phyloP scores from a whole-genome alignment of 2,329 filamentous ascomycete genomes.

The Talaromyces sp. region DNA sequence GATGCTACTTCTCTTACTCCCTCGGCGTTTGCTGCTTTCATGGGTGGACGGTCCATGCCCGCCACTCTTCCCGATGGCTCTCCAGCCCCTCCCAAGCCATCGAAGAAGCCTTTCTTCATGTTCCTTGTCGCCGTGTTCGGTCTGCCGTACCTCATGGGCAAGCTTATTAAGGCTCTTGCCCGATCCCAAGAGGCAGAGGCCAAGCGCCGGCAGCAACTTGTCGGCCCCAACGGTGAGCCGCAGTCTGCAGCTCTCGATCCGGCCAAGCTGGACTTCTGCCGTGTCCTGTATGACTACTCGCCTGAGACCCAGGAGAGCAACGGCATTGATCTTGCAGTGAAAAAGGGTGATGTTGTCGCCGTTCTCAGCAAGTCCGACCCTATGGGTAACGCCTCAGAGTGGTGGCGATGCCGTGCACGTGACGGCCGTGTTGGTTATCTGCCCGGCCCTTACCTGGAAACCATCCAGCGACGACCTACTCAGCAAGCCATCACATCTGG shows the following conservation, averaged over 20 bases:
- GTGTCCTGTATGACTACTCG: conserved; percentile 89
- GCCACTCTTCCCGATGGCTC: conserved; percentile 66
- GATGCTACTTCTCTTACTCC: conserved; percentile 86
- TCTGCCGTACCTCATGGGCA: conserved; percentile 94
- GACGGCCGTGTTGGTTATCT: conserved; percentile 91
- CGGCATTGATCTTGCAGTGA: conserved; percentile 85
- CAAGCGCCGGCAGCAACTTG: conserved; percentile 53
- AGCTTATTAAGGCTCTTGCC: conserved; percentile 84
- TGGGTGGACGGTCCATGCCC: conserved; percentile 61
- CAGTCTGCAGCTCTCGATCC: conserved; percentile 68
- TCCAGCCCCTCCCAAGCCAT: conserved; percentile 70
- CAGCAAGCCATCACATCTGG: conserved; percentile 49
- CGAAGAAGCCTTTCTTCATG: conserved; percentile 93
- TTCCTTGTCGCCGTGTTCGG: conserved; percentile 94
- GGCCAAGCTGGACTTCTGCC: conserved; percentile 93
- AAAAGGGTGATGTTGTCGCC: conserved; percentile 93
- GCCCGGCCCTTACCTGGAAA: conserved; percentile 85
- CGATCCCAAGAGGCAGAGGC: conserved; percentile 80
- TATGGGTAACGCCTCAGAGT: conserved; percentile 87
- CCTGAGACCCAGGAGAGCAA: conserved; percentile 67
- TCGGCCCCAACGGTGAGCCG: conserved; percentile 53
- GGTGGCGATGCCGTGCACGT: conserved; percentile 92
- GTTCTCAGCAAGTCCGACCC: conserved; percentile 92
- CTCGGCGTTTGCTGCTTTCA: conserved; percentile 85
- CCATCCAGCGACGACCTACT: conserved; percentile 60